A percentile compares a stretch with the other conserved stretches of the same genome.
phyloP scores from a whole-genome alignment of 2,329 filamentous ascomycete species.

The Ascochyta fabae region DNA sequence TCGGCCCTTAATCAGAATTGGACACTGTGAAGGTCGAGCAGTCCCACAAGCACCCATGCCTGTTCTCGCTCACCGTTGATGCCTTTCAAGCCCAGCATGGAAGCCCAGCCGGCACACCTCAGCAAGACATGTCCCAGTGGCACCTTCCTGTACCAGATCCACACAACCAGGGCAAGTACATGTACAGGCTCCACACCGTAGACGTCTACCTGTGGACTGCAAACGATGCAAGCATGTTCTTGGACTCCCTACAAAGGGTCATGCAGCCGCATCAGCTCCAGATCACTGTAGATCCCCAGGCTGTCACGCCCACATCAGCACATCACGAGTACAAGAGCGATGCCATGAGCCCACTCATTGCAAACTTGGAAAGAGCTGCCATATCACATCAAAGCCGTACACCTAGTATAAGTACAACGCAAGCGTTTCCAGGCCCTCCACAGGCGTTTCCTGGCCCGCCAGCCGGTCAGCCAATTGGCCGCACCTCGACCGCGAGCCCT shows the following conservation, averaged over 20 bases:
- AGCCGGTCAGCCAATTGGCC: conserved; percentile 43
- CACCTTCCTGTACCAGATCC: conserved; percentile 76
- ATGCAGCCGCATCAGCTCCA: conserved; percentile 64
- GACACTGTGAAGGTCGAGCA: conserved; percentile 71
- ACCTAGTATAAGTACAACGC: conserved; percentile 47
- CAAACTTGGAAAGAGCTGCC: conserved; percentile 74
- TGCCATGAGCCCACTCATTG: conserved; percentile 72
- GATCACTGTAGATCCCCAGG: conserved; percentile 46
- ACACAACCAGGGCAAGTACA: conserved; percentile 76
- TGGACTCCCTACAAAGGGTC: conserved; percentile 71
- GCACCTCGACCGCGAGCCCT: conserved; percentile 38
- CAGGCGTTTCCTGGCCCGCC: conserved; percentile 46
- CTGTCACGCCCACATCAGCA: conserved; percentile 37
- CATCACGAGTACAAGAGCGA: conserved; percentile 54
- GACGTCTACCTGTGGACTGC: conserved; percentile 83
- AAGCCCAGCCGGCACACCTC: conserved; percentile 43
- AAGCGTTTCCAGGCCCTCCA: conserved; percentile 49
- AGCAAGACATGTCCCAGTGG: conserved; percentile 67
- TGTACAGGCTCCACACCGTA: conserved; percentile 77
- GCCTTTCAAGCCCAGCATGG: conserved; percentile 40
- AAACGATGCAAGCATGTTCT: conserved; percentile 72
- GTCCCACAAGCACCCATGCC: conserved; percentile 75
- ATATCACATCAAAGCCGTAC: conserved; percentile 61
- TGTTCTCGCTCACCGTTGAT: conserved; percentile 72
- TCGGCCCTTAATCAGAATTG: conserved; percentile 59